phyloP scores from a whole-genome alignment of 306 rosid species.

The Coriaria nepalensis region DNA sequence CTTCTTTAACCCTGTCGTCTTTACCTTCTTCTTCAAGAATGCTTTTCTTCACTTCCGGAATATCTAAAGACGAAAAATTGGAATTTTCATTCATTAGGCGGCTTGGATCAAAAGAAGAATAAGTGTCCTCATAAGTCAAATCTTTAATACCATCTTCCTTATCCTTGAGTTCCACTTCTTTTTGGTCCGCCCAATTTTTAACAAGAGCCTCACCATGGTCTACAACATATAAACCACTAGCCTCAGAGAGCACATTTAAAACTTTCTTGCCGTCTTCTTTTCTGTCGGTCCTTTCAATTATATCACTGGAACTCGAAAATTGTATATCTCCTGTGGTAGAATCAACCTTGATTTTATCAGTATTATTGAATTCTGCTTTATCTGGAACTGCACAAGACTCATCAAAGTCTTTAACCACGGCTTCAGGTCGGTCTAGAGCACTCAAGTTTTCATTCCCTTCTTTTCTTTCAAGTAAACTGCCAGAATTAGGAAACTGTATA shows the following conservation, averaged over 20 bases:
- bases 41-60: conserved; percentile 20
- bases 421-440: too few species aligned
- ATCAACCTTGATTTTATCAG: conserved; percentile 17
- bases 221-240: conserved; percentile 18
- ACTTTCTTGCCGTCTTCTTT: conserved; percentile 25
- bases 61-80: conserved; percentile 21
- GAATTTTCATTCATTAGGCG: conserved; percentile 19
- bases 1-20: conserved; percentile 21
- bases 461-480: too few species aligned
- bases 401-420: conserved; percentile 16
- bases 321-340: conserved; percentile 11
- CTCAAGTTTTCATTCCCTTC: too few species aligned
- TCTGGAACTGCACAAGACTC: not conserved
- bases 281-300: conserved; percentile 15
- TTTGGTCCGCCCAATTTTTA: conserved; percentile 25
- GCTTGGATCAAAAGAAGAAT: conserved; percentile 17
- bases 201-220: conserved; percentile 24
- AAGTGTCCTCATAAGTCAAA: conserved; percentile 17
- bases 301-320: conserved; percentile 13
- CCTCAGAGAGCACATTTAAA: conserved; percentile 22
- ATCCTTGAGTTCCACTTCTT: conserved; percentile 15
- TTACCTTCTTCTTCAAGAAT: conserved; percentile 9
- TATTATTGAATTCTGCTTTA: not conserved
- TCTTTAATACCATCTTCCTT: conserved; percentile 19
- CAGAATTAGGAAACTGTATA: too few species aligned